phyloP scores from a whole-genome alignment of 73 alveolate species.

The Durusdinium trenchii region DNA sequence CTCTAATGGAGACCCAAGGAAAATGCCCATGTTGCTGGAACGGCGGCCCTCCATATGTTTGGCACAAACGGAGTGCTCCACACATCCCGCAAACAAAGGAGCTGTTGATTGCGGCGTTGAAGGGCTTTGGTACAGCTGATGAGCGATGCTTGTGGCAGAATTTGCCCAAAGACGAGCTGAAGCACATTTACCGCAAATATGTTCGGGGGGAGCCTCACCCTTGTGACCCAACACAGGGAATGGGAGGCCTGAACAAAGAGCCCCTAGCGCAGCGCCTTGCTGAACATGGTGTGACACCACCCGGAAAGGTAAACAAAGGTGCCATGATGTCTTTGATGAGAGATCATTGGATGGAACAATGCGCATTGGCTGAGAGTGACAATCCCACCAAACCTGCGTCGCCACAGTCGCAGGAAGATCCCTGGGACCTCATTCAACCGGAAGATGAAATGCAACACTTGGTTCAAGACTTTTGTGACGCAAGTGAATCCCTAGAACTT shows the following conservation, averaged over 20 bases:
- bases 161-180: not conserved
- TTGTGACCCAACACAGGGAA: not conserved
- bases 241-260: not conserved
- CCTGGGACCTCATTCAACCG: no score
- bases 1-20: no score
- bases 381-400: not conserved
- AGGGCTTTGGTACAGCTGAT: not conserved
- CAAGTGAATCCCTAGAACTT: no score
- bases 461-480: no score
- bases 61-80: conserved; percentile 17
- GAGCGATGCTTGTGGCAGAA: not conserved
- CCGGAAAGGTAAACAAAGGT: not conserved
- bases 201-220: conserved; percentile 4
- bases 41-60: not conserved
- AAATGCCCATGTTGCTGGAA: conserved; percentile 3
- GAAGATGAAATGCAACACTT: no score
- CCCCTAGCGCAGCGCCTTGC: not conserved
- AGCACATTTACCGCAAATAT: not conserved
- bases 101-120: not conserved
- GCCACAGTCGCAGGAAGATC: no score
- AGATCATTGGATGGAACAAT: conserved; percentile 16
- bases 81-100: not conserved
- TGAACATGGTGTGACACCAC: not conserved
- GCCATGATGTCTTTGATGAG: not conserved
- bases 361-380: not conserved